Evolutionary conservation across 2,329 filamentous ascomycete genomes (phyloP).

Genomic region (Xylariaceae sp.): DNA sequence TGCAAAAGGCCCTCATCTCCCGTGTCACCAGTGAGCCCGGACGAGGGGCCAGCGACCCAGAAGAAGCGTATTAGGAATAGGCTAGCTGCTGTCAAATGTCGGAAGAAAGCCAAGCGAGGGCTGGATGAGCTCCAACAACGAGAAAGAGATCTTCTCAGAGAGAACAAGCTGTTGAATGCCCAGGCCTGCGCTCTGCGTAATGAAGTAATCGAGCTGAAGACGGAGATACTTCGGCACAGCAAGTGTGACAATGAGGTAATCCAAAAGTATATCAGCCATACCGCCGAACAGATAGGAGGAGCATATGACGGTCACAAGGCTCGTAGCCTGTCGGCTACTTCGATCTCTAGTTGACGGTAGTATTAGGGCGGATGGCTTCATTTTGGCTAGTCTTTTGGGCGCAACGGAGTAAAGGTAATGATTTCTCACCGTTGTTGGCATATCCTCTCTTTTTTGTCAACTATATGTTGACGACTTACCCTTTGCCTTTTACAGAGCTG

Average conservation of each 20-base stretch:
- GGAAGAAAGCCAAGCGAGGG: conserved; percentile 61
- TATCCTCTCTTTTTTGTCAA: too few species aligned
- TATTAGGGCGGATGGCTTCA: background rate
- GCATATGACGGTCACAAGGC: background rate
- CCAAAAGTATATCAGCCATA: conserved; percentile 28
- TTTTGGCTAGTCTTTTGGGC: too few species aligned
- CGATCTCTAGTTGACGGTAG: background rate
- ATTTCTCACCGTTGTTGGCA: too few species aligned
- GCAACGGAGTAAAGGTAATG: too few species aligned
- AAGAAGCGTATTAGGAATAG: conserved; percentile 50
- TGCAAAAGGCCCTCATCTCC: background rate
- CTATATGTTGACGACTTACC: too few species aligned
- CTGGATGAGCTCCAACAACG: conserved; percentile 52
- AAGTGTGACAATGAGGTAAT: conserved; percentile 37
- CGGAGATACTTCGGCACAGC: conserved; percentile 40
- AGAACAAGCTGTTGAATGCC: conserved; percentile 32
- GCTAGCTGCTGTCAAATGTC: conserved; percentile 60
- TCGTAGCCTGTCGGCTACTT: background rate
- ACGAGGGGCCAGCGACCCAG: background rate
- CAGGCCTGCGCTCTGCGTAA: conserved; percentile 34
- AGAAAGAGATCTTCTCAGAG: conserved; percentile 35
- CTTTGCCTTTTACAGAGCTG: too few species aligned
- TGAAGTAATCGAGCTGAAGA: conserved; percentile 39
- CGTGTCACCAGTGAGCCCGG: background rate
- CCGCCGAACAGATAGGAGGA: conserved; percentile 2